A percentile compares a stretch with the other conserved stretches of the same genome.
Conservation (phyloP, 495 filamentous ascomycete species). For the Cercophora scortea region DNA sequence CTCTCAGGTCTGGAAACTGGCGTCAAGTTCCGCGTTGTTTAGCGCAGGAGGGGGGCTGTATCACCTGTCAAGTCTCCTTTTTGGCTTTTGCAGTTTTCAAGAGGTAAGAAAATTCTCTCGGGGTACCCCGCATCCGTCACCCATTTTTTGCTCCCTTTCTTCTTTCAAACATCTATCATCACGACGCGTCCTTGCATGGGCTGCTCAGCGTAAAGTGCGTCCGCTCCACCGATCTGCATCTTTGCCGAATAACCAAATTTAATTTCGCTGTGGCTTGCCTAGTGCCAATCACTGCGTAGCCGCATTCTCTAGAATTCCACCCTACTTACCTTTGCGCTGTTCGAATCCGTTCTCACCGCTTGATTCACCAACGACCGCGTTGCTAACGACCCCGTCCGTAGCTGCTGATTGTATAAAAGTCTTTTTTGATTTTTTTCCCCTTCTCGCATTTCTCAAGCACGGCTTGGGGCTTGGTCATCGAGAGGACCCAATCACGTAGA, state of each 20-base stretch:
- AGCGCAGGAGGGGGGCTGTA: background rate
- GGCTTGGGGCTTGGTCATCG: background rate
- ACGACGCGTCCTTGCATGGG: background rate
- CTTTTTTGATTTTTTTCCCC: too few species aligned
- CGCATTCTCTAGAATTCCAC: constrained; percentile 1
- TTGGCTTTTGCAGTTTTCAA: background rate
- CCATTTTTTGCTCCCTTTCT: background rate
- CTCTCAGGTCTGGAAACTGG: background rate
- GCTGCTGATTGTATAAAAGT: too few species aligned
- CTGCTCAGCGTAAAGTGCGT: background rate
- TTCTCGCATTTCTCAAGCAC: background rate
- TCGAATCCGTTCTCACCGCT: constrained; percentile 13
- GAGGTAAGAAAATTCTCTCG: constrained; percentile 4
- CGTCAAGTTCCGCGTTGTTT: background rate
- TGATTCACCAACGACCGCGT: constrained; percentile 1
- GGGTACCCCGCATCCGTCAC: background rate
- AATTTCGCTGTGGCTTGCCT: constrained; percentile 10
- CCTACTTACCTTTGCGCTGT: background rate
- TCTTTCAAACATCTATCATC: background rate
- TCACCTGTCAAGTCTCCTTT: background rate
- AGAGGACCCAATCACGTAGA: background rate
- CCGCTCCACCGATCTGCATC: background rate
- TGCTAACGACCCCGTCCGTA: background rate
- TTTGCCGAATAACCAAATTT: background rate
- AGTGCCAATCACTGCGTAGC: constrained; percentile 4